A percentile compares a stretch with the other conserved stretches of the same genome.
These are phyloP conservation scores for Kluyveromyces siamensis DNA, from an alignment of 805 yeast species.

Conservation along the genomic window DNA sequence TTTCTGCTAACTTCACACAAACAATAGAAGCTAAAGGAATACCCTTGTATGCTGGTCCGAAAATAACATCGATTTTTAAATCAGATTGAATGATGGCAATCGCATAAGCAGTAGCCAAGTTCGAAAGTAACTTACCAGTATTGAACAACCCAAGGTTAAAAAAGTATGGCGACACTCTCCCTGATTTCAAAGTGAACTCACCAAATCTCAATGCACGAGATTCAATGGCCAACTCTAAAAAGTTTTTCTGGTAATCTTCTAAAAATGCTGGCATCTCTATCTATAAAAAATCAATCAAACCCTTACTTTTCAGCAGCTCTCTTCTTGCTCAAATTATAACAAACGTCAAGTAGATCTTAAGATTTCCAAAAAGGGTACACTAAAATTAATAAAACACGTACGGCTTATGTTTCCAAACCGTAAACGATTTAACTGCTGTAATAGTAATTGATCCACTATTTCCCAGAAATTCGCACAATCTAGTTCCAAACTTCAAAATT, in stretches of 20 bases:
- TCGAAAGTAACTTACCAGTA: constrained; percentile 70
- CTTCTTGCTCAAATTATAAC: not conserved
- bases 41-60: constrained; percentile 98
- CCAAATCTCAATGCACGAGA: constrained; percentile 83
- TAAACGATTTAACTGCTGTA: not conserved
- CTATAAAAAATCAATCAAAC: not conserved
- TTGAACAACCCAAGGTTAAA: constrained; percentile 88
- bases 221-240: constrained; percentile 75
- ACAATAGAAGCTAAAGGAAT: constrained; percentile 92
- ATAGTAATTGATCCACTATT: not conserved
- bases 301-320: not conserved
- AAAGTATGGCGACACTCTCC: constrained; percentile 91
- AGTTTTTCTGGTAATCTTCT: constrained; percentile 50
- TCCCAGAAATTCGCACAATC: not conserved
- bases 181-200: constrained; percentile 80
- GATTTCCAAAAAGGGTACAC: not conserved
- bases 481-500: not conserved
- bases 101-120: constrained; percentile 83
- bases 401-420: not conserved
- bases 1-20: constrained; percentile 83
- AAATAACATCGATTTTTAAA: constrained; percentile 77
- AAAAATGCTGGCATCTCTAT: constrained; percentile 16
- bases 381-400: not conserved
- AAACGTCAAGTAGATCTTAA: not conserved
- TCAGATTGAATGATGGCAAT: constrained; percentile 74